Evolutionary conservation across 169 alveolate genomes (phyloP).

Genomic region (Cryptosporidium ubiquitum): DNA sequence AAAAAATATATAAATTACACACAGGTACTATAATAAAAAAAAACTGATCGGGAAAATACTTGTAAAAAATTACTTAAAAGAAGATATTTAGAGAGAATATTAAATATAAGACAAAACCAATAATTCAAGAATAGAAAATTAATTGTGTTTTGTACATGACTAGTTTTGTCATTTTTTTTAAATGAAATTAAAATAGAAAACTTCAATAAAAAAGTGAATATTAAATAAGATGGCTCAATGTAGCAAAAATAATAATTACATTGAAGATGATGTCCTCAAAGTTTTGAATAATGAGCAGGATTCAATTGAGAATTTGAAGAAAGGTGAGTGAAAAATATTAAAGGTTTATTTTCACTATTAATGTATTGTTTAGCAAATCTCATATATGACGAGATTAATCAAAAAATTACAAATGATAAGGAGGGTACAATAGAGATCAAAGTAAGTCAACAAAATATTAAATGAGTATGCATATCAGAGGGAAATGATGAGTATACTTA

Average conservation of each 20-base stretch:
- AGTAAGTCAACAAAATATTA: conserved; percentile 1
- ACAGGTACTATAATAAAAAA: background rate
- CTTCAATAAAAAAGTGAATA: background rate
- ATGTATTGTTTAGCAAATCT: background rate
- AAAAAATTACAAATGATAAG: background rate
- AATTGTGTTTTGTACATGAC: too few species aligned
- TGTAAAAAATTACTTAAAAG: too few species aligned
- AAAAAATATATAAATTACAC: background rate
- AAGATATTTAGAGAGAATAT: background rate
- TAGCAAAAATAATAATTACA: background rate
- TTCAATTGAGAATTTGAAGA: conserved; percentile 18
- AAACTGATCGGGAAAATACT: too few species aligned
- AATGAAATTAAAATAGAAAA: background rate
- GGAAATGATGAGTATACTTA: background rate
- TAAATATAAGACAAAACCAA: background rate
- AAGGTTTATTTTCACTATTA: background rate
- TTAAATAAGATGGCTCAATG: background rate
- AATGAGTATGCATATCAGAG: background rate
- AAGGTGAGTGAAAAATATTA: conserved; percentile 2
- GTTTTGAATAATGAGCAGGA: conserved; percentile 22
- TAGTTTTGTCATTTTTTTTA: too few species aligned
- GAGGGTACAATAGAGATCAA: background rate
- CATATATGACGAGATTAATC: conserved; percentile 16
- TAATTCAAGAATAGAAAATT: background rate
- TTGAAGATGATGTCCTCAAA: background rate